Conservation (phyloP, 805 yeast genomes). For the Trichomonascus vanleenenianus region DNA sequence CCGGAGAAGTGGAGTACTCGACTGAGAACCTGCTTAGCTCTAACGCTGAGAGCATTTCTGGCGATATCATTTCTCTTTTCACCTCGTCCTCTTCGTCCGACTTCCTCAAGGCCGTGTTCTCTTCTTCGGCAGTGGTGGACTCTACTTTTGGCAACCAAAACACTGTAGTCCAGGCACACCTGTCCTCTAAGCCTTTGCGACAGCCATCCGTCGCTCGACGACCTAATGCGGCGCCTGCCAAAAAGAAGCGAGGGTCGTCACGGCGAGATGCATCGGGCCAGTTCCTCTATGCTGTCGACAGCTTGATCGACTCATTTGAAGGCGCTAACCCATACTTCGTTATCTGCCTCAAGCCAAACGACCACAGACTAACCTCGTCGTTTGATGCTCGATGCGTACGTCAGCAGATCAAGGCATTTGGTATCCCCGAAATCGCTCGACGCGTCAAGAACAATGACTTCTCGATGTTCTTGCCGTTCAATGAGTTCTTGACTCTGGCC, state of each 20-base stretch:
- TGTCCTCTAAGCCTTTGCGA: slow-evolving; percentile 33
- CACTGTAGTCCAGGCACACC: slow-evolving; percentile 32
- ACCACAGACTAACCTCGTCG: slow-evolving; percentile 29
- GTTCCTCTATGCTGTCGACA: slow-evolving; percentile 28
- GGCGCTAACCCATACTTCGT: slow-evolving; percentile 34
- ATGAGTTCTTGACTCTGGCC: slow-evolving; percentile 27
- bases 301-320: slow-evolving; percentile 31
- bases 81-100: slow-evolving; percentile 32
- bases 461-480: slow-evolving; percentile 32
- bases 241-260: slow-evolving; percentile 9
- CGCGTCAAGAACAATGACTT: slow-evolving; percentile 32
- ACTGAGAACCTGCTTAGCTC: slow-evolving; percentile 44
- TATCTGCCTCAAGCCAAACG: slow-evolving; percentile 36
- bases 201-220: slow-evolving; percentile 30
- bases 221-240: slow-evolving; percentile 4
- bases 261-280: slow-evolving; percentile 27
- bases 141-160: slow-evolving; percentile 26
- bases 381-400: slow-evolving; percentile 37
- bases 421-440: slow-evolving; percentile 34
- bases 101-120: slow-evolving; percentile 29
- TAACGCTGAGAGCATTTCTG: slow-evolving; percentile 42
- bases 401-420: slow-evolving; percentile 35
- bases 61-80: slow-evolving; percentile 34
- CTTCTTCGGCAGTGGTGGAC: slow-evolving; percentile 31
- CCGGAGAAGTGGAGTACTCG: slow-evolving; percentile 50